Percentiles rank a stretch among this genome's conserved stretches.
phyloP scores from a whole-genome alignment of 805 yeast species.

The Candida germanica region DNA sequence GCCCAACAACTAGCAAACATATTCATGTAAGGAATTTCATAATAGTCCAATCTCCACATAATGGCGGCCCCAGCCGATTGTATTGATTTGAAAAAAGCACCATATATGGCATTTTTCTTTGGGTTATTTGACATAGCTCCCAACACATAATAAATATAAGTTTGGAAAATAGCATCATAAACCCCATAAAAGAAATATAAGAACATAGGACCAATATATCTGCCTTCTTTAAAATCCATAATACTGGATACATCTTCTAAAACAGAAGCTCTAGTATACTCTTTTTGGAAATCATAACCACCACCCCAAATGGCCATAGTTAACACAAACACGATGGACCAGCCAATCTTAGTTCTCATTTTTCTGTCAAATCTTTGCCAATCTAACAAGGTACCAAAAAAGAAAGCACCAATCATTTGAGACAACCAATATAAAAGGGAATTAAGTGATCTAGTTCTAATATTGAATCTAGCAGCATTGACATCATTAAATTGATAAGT shows the following conservation, averaged over 20 bases:
- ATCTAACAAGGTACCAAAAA: conserved; percentile 50
- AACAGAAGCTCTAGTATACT: conserved; percentile 33
- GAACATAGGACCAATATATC: conserved; percentile 58
- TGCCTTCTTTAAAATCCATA: conserved; percentile 46
- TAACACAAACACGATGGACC: conserved; percentile 33
- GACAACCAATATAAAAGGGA: conserved; percentile 58
- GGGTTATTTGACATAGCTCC: conserved; percentile 59
- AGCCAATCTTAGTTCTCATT: conserved; percentile 47
- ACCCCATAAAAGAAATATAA: conserved; percentile 61
- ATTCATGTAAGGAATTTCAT: conserved; percentile 31
- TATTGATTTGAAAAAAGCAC: conserved; percentile 61
- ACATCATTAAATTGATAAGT: conserved; percentile 61
- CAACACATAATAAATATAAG: conserved; percentile 55
- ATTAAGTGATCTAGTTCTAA: conserved; percentile 61
- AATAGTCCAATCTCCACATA: conserved; percentile 55
- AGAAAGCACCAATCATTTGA: conserved; percentile 56
- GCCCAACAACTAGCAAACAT: conserved; percentile 52
- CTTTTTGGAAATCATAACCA: conserved; percentile 47
- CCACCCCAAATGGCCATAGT: conserved; percentile 59
- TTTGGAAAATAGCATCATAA: conserved; percentile 59
- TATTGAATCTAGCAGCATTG: conserved; percentile 53
- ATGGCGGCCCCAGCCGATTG: conserved; percentile 65
- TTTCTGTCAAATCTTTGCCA: conserved; percentile 37
- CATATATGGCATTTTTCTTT: conserved; percentile 52
- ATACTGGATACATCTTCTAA: conserved; percentile 15